Evolutionary conservation across 2,329 filamentous ascomycete species (phyloP), one percentile per base, ranked within the genome.

Genomic region (Nectriaceae sp.): DNA sequence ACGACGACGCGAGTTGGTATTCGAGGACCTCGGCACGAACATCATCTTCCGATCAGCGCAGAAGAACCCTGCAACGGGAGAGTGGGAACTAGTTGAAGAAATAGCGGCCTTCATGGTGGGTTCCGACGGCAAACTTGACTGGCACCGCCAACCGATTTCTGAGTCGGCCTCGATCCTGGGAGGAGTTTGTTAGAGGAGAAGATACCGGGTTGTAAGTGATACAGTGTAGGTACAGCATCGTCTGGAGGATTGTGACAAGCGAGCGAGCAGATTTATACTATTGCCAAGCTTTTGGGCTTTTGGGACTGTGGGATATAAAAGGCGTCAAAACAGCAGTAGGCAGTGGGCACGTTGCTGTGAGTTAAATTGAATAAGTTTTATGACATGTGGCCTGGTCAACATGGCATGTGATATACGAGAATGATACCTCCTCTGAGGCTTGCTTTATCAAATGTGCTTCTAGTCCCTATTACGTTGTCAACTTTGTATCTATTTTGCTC

Each of bases 11-110:
- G 70, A 74, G 44, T 50, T 71, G 1, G 62, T 71, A 5, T 72
- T 73, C 50, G 68, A 70, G 48, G 68, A 71, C 21, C 60, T 70
- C 16, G 69, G 69, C 0, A 59, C 59, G 13, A 67, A 60, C 16
- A 65, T 73, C 21, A 65, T 73, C 42, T 71, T 70, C 40, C 63
- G 71, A 3, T 71, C 64, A 13, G 52, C 67, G 15, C 62, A 65
- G 44, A 69, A 63, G 57, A 58, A 69, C 21, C 47, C 42, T 4
- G 43, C 20, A 3, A 67, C 63, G 1, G 69, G 65, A 0, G 40
- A 52, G 5, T 74, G 71, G 71, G 65, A 64, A 22, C 54, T 72
- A 19, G 54, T 74, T 0, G 71, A 74, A 46, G 71, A 74, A 50
- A 60, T 56, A 8, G 68, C 70, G 1, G 58, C 64, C 4, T 67